Conservation (phyloP, 2,329 filamentous ascomycete species). For the Aspergillus sp. region DNA sequence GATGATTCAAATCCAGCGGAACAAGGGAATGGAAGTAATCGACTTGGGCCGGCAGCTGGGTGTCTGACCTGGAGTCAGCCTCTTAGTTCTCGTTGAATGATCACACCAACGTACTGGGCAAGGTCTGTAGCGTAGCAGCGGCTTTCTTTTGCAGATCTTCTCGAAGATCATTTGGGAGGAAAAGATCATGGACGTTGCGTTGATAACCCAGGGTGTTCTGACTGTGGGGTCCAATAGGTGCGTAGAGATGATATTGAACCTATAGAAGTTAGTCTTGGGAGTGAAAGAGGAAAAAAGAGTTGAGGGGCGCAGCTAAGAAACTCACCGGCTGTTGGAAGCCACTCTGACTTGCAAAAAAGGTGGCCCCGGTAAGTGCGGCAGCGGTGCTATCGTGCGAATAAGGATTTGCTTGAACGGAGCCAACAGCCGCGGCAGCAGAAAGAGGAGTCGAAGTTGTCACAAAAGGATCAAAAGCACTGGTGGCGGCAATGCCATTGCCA, state of each 20-base stretch:
- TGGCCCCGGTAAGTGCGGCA: conserved; percentile 51
- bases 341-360: conserved; percentile 61
- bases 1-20: conserved; percentile 74
- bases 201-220: conserved; percentile 83
- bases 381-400: conserved; percentile 67
- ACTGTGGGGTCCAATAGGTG: conserved; percentile 75
- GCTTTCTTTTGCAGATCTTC: conserved; percentile 87
- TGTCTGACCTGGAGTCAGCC: conserved; percentile 39
- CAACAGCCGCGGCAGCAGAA: conserved; percentile 42
- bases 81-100: not conserved
- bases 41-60: conserved; percentile 67
- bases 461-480: conserved; percentile 60
- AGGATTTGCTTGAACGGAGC: conserved; percentile 59
- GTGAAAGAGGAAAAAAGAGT: not conserved
- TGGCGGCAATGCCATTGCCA: conserved; percentile 47
- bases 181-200: conserved; percentile 82
- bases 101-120: conserved; percentile 59
- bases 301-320: not conserved
- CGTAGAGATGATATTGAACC: conserved; percentile 90
- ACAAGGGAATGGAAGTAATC: conserved; percentile 92
- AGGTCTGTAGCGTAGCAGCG: conserved; percentile 77
- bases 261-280: conserved; percentile 23
- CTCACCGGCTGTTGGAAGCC: conserved; percentile 62
- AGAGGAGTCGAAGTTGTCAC: conserved; percentile 53
- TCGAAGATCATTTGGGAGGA: conserved; percentile 78